Conservation (phyloP, 2,329 filamentous ascomycete genomes). For the Sporothrix curviconia region DNA sequence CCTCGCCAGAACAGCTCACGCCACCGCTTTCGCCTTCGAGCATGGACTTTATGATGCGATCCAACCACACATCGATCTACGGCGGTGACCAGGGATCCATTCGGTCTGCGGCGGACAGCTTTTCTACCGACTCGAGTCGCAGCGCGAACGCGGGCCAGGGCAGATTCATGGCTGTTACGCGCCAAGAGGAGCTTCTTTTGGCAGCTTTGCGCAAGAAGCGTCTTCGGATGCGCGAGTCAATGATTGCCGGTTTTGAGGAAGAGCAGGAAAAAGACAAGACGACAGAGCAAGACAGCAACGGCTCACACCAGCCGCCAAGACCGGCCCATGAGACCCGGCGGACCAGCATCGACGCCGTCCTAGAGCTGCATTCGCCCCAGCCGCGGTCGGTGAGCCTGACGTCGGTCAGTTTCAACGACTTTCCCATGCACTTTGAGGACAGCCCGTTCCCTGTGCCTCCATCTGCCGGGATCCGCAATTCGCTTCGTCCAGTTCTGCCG, state of each 20-base stretch:
- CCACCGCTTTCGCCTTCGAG: constrained; percentile 47
- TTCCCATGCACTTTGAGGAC: constrained; percentile 14
- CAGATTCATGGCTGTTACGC: constrained; percentile 52
- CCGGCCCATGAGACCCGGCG: constrained; percentile 10
- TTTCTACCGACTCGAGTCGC: constrained; percentile 13
- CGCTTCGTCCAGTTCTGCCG: neutral
- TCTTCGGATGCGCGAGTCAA: constrained; percentile 47
- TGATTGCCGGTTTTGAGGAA: constrained; percentile 38
- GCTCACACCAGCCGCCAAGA: neutral
- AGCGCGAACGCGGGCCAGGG: constrained; percentile 21
- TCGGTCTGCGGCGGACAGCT: constrained; percentile 10
- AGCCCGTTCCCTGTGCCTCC: constrained; percentile 9
- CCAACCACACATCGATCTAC: constrained; percentile 20
- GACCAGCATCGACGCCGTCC: constrained; percentile 1
- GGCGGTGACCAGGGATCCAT: constrained; percentile 15
- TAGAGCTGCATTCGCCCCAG: constrained; percentile 14
- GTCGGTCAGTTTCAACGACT: constrained; percentile 11
- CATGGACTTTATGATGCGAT: constrained; percentile 42
- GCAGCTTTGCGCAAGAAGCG: constrained; percentile 51
- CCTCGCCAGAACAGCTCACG: constrained; percentile 26
- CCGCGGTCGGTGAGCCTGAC: constrained; percentile 3
- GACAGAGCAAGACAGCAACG: neutral
- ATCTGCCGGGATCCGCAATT: neutral
- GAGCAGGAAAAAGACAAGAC: constrained; percentile 18
- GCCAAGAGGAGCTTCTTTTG: constrained; percentile 52